phyloP scores from a whole-genome alignment of 495 filamentous ascomycete species.

The Bombardia bombarda region DNA sequence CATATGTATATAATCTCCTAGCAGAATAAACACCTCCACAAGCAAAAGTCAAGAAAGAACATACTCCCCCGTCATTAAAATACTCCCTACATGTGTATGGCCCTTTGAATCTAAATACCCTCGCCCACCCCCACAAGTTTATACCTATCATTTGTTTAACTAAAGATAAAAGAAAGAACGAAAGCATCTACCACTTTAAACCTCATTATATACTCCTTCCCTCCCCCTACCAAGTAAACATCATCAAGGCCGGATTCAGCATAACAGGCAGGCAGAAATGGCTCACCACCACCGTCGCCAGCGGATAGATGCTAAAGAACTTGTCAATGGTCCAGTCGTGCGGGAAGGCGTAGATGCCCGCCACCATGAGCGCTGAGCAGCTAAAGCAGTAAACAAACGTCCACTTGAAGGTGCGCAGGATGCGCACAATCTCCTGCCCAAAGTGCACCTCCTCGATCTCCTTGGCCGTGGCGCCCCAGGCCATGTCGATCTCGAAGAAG shows the following conservation, averaged over 20 bases:
- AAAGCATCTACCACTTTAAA: too few relatives aligned
- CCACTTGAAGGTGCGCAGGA: slow-evolving; percentile 50
- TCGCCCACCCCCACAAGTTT: too few relatives aligned
- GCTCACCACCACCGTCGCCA: slow-evolving; percentile 41
- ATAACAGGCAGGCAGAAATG: slow-evolving; percentile 55
- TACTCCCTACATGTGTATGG: too few relatives aligned
- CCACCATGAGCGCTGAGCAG: slow-evolving; percentile 39
- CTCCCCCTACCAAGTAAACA: slow-evolving; percentile 49
- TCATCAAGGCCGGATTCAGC: slow-evolving; percentile 59
- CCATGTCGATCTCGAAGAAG: slow-evolving; percentile 55
- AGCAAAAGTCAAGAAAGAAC: too few relatives aligned
- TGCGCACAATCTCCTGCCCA: slow-evolving; percentile 49
- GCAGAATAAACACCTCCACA: too few relatives aligned
- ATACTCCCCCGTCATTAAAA: too few relatives aligned
- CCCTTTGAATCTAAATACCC: too few relatives aligned
- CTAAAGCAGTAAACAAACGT: slow-evolving; percentile 49
- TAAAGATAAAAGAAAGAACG: too few relatives aligned
- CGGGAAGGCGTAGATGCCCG: slow-evolving; percentile 36
- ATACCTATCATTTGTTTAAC: too few relatives aligned
- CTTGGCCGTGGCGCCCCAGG: slow-evolving; percentile 56
- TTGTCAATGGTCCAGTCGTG: slow-evolving; percentile 46
- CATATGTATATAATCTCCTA: too few relatives aligned
- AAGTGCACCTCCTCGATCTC: slow-evolving; percentile 54
- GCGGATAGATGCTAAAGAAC: slow-evolving; percentile 52
- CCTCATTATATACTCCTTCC: background rate